Evolutionary conservation across 2,329 filamentous ascomycete species (phyloP), one percentile per base, ranked within the genome.

Genomic region (Phoma sp.): DNA sequence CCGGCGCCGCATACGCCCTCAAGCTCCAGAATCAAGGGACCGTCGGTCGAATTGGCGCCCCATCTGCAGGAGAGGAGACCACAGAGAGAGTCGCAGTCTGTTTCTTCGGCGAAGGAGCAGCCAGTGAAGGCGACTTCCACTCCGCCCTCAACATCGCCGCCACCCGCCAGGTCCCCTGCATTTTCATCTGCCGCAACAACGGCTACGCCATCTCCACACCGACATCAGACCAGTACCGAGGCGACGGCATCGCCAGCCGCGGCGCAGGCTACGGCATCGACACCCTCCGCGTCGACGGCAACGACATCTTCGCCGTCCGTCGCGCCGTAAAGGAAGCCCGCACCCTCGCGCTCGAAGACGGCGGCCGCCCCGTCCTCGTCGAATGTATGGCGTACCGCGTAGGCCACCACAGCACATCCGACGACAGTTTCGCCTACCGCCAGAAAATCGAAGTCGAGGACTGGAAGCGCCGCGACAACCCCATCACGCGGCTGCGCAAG

Each of bases 321-420:
- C 89, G 92, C 75, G 92, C 87, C 0, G 95, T 90, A 20, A 86
- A 85, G 68, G 84, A 85, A 72, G 95, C 95, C 0, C 84, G 93
- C 2, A 82, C 85, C 42, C 85, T 93, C 68, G 93, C 93, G 0
- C 82, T 98, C 3, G 80, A 89, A 50, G 87, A 91, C 36, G 91
- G 91, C n/a, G 90, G 91, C 4, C 86, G 84, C 59, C 92, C 92
- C 0, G 84, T 99, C 0, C 80, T 99, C 7, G 89, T 99, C 33
- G 95, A 99, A 77, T 92, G 92, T 50, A 96, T 99, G 91, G 93
- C 91, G 20, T 99, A 99, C 77, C 92, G 95, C n/a, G 93, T 98
- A 36, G 93, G 91, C 6, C 92, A 99, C 73, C 95, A 99, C 78
- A 96, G 92, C 76, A 99, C 95, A 0, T 95, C 90, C 0, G 95